A percentile compares a stretch with the other conserved stretches of the same genome.
phyloP scores from a whole-genome alignment of 495 filamentous ascomycete genomes.

The Aspergillus indologenus region DNA sequence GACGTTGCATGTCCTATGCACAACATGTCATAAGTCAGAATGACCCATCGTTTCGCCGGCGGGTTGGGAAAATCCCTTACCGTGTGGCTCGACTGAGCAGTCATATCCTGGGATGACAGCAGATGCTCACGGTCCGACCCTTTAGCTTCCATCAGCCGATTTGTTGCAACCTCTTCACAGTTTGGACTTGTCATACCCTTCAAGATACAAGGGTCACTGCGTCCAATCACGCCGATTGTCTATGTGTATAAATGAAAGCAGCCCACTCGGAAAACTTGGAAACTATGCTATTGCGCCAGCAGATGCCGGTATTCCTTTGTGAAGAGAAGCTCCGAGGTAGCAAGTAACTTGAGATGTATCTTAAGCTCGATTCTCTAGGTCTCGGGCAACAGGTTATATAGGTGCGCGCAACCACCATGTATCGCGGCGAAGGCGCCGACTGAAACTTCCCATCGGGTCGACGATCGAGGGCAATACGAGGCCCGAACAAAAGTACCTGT shows the following conservation, averaged over 20 bases:
- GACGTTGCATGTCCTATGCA: slow-evolving; percentile 18
- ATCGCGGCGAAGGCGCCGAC: slow-evolving; percentile 7
- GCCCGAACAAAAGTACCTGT: slow-evolving; percentile 21
- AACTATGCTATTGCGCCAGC: neutral
- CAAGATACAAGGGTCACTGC: neutral
- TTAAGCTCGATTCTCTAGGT: slow-evolving; percentile 4
- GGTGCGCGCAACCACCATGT: slow-evolving; percentile 16
- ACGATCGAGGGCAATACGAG: slow-evolving; percentile 7
- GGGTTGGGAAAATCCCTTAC: slow-evolving; percentile 12
- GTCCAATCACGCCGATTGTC: neutral
- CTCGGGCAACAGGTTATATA: slow-evolving; percentile 1
- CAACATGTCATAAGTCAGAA: slow-evolving; percentile 9
- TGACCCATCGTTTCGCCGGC: slow-evolving; percentile 2
- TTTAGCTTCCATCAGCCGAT: slow-evolving; percentile 12
- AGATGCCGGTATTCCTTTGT: neutral
- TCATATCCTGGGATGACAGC: slow-evolving; percentile 21
- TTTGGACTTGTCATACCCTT: slow-evolving; percentile 18
- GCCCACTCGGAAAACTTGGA: neutral
- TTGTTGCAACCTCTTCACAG: slow-evolving; percentile 16
- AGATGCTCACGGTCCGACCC: slow-evolving; percentile 17
- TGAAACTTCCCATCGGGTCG: slow-evolving; percentile 2
- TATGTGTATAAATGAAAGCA: neutral
- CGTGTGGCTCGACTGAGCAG: slow-evolving; percentile 19
- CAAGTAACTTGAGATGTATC: neutral
- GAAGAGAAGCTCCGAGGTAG: neutral